Base-by-base conservation (phyloP, 345 rosid genomes). In the Citrus glauca region DNA sequence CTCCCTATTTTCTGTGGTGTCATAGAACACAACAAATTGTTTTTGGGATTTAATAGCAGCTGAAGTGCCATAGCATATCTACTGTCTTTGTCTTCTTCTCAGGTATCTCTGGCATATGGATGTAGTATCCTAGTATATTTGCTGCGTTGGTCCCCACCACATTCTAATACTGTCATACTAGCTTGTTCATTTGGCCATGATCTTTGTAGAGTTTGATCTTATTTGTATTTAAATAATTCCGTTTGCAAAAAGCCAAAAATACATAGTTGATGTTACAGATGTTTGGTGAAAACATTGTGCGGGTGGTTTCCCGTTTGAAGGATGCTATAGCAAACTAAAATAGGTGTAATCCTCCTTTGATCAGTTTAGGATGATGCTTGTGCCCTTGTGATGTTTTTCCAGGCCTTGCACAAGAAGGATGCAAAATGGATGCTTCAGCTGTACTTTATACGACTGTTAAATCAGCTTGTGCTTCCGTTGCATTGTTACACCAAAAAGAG, bases 401-500 rank as follows among this genome's bases (percentile, higher is more conserved):
- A 92, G 97, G 97, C 79, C 97, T 92, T 84, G 89, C 83, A 22
- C 97, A 90, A 84, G 98, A 95, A 74, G 99, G 99, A 80, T 95
- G 98, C 88, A 89, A 81, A 88, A 70, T 78, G 87, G 88, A 88
- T 71, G 99, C 97, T 72, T 95, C 98, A 71, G 97, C 98, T 76
- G 86, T 95, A 76, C 93, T 92, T 65, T 95, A 87, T 78, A 78
- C 91, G 2, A 91, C 98, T 86, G 93, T 95, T 78, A 92, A 88
- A 81, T 89, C 86, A 64, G 98, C 99, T 59, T 86, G 93, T 55
- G 85, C 87, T 45, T 88, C 90, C 74, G 93, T 94, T 79, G 83
- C 75, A 63, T 63, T 53, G 72, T 74, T 94, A 37, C 99, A 94
- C 86, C 94, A 89, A 77, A 92, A 89, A 75, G 86, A 87, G 67